Conservation (phyloP, 2,329 filamentous ascomycete genomes). For the Arthrobotrys iridis region DNA sequence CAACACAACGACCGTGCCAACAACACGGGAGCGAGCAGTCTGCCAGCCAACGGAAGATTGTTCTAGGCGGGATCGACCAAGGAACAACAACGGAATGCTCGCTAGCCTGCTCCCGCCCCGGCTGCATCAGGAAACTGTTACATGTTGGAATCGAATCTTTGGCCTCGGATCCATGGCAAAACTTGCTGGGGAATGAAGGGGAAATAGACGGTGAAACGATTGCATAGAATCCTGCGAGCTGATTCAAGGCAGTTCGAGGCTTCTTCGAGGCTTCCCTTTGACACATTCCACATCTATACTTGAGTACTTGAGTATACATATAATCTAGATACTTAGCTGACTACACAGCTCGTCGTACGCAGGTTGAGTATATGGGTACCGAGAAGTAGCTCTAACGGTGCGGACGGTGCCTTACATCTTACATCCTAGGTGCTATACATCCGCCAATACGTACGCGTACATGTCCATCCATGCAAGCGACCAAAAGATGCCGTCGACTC, state of each 20-base stretch:
- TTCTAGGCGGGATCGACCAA: background rate
- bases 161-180: background rate
- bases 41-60: background rate
- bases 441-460: slow-evolving; percentile 4
- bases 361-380: too few species aligned
- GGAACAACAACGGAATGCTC: slow-evolving; percentile 3
- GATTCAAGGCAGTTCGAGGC: background rate
- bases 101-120: slow-evolving; percentile 9
- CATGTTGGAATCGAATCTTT: background rate
- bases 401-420: slow-evolving; percentile 19
- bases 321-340: background rate
- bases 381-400: background rate
- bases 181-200: background rate
- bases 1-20: background rate
- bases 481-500: slow-evolving; percentile 18
- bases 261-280: background rate
- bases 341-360: too few species aligned
- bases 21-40: background rate
- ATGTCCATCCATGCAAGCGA: slow-evolving; percentile 1
- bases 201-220: background rate
- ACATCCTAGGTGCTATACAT: background rate
- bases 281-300: background rate
- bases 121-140: background rate
- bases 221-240: background rate
- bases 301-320: too few species aligned